Base-by-base conservation (phyloP, 192 early-diverging fungal species). In the Podila minutissima region DNA sequence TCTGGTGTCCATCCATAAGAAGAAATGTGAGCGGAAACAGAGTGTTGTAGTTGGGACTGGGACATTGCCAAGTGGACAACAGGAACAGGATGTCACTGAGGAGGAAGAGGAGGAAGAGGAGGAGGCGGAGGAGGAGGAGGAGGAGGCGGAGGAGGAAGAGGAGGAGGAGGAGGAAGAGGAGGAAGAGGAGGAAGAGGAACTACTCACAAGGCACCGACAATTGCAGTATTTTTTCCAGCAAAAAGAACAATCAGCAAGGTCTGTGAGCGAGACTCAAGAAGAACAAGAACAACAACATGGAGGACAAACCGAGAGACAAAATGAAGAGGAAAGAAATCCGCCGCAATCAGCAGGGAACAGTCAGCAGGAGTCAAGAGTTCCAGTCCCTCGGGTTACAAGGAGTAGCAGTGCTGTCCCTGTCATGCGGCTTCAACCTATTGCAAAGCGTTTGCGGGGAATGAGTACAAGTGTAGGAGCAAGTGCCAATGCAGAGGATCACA, bases 321-420 rank as follows among this genome's bases (percentile, higher is more conserved):
- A 37, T 11, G 35, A 37, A 37, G 35, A 37, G 6, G 35, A 37
- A 37, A 37, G 35, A 37, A 37, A 1, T 8, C 35, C 35, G 0
- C 35, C 35, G 1, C 35, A 37, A 10, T 37, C 35, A 37, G 9
- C 35, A 10, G 17, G 29, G 35, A 33, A 19, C 19, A 20, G 33
- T 33, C 32, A 33, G 9, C 31, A n/a, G 59, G 10, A 61, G 19
- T 20, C 59, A 29, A 61, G 32, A 15, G 28, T 61, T 61, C 17
- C 59, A 35, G 28, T 61, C 31, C 59, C 59, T 61, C 59, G 59
- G 33, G 31, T 61, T 61, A 61, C 59, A 15, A 61, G 59, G 59
- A 61, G 59, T 10, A 61, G 35, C 19, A 61, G 59, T 35, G 59
- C 20, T n/a, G 59, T 28, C n/a, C 32, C 59, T 35, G 19, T 9